Base-by-base conservation (phyloP, 768 basidiomycete species). In the Collybia nuda region DNA sequence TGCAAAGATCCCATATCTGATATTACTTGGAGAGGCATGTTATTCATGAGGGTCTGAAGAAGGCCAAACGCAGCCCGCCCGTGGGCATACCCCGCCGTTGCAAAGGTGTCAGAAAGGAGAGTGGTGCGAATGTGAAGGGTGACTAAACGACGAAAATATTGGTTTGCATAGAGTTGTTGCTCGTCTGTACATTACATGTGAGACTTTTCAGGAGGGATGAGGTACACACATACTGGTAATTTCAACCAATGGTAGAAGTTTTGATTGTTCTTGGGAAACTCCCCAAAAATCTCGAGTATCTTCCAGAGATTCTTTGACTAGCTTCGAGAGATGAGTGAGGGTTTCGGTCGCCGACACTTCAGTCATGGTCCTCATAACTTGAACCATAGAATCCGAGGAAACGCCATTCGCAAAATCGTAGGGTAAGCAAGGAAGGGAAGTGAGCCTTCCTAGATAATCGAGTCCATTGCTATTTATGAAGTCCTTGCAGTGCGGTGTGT, bases 371-470 rank as follows among this genome's bases (percentile, higher is more conserved):
- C 92, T 83, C 69, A 96, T 83, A 43, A 94, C 88, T 63, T 91
- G 88, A 12, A 93, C 86, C 62, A 97, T 79, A 0, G 93, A 88
- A 62, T 91, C 89, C 21, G 93, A 92, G 2, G 89, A 84, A 24
- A 88, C 82, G 48, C 90, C 89, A 57, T 85, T 86, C 15, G 88
- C 86, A 62, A 90, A 95, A 63, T 94, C 89, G 52, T 89, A 90
- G 0, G 97, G 94, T 23, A 95, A 74, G 63, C 90, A 95, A 11
- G 94, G 90, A 24, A 95, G 74, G 17, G 82, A 81, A 26, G 94
- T 86, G 37, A 98, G 74, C 56, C 81, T 78, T 56, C 92, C 85
- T 48, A 98, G 72, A 57, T 79, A 75, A 55, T 84, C 73, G 36
- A 98, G 76, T 42, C 91, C 84, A 59, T 94, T 81, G 4, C 85